phyloP scores from a whole-genome alignment of 306 rosid species.

The Canavalia gladiata region DNA sequence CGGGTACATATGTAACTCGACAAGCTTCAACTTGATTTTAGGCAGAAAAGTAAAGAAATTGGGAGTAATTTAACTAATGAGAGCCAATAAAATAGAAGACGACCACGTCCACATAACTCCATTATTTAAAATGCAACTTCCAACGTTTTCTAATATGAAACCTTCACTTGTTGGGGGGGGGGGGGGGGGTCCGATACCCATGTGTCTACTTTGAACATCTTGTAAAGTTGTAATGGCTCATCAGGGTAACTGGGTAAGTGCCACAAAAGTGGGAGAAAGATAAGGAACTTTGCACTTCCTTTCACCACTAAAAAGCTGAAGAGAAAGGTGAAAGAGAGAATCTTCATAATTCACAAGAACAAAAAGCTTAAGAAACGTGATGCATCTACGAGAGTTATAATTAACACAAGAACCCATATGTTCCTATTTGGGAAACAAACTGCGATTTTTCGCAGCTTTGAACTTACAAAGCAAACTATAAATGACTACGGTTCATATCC shows the following conservation, averaged over 20 bases:
- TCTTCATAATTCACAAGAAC: slow-evolving; percentile 41
- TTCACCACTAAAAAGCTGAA: slow-evolving; percentile 36
- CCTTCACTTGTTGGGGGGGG: background rate
- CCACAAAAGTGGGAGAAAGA: slow-evolving; percentile 43
- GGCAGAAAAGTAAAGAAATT: too few relatives aligned
- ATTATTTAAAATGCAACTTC: background rate
- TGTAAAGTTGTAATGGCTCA: background rate
- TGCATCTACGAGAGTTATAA: slow-evolving; percentile 44
- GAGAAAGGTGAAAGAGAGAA: slow-evolving; percentile 26
- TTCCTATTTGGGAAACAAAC: slow-evolving; percentile 53
- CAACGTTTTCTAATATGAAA: background rate
- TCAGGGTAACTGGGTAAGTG: background rate
- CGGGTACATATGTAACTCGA: too few relatives aligned
- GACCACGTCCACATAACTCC: slow-evolving; percentile 2
- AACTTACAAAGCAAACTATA: slow-evolving; percentile 31
- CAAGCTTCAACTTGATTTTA: too few relatives aligned
- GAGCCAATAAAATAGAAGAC: too few relatives aligned
- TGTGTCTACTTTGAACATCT: background rate
- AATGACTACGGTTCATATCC: slow-evolving; percentile 18
- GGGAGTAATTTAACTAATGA: too few relatives aligned
- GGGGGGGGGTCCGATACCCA: background rate
- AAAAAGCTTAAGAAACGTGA: slow-evolving; percentile 43
- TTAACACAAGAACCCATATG: slow-evolving; percentile 45
- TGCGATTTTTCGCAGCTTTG: slow-evolving; percentile 21
- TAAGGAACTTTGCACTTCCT: slow-evolving; percentile 44